phyloP scores from a whole-genome alignment of 805 yeast genomes.

The Yarrowia keelungensis region DNA sequence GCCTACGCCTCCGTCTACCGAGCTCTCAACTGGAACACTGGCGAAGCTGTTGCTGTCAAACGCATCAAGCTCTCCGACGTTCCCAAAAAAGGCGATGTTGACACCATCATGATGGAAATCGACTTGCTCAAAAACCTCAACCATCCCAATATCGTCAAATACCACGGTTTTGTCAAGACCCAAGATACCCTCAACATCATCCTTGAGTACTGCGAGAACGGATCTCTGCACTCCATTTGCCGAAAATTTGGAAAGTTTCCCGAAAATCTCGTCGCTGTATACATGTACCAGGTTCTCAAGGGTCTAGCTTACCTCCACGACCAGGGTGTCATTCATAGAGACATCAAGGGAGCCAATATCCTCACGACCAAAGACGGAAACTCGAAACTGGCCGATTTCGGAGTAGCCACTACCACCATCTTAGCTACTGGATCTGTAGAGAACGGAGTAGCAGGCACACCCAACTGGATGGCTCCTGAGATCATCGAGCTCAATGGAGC shows the following conservation, averaged over 20 bases:
- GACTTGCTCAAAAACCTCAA: constrained; percentile 67
- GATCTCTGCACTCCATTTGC: constrained; percentile 65
- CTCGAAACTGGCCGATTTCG: constrained; percentile 78
- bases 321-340: constrained; percentile 80
- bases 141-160: constrained; percentile 71
- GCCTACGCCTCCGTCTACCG: constrained; percentile 89
- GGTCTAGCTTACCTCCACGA: constrained; percentile 71
- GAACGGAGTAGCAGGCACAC: constrained; percentile 73
- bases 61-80: constrained; percentile 64
- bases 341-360: constrained; percentile 78
- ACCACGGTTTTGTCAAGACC: constrained; percentile 70
- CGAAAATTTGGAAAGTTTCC: constrained; percentile 61
- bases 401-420: constrained; percentile 65
- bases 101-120: constrained; percentile 67
- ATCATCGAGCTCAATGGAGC: constrained; percentile 84
- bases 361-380: constrained; percentile 65
- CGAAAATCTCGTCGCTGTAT: constrained; percentile 59
- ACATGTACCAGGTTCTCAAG: constrained; percentile 60
- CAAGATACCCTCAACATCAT: constrained; percentile 61
- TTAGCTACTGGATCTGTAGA: constrained; percentile 42
- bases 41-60: constrained; percentile 78
- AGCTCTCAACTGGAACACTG: constrained; percentile 70
- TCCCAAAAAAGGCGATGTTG: constrained; percentile 48
- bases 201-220: constrained; percentile 69
- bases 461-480: constrained; percentile 99